These are phyloP conservation scores for Alloteropsis semialata DNA, from an alignment of 176 grass and related monocot species.

Conservation along the genomic window DNA sequence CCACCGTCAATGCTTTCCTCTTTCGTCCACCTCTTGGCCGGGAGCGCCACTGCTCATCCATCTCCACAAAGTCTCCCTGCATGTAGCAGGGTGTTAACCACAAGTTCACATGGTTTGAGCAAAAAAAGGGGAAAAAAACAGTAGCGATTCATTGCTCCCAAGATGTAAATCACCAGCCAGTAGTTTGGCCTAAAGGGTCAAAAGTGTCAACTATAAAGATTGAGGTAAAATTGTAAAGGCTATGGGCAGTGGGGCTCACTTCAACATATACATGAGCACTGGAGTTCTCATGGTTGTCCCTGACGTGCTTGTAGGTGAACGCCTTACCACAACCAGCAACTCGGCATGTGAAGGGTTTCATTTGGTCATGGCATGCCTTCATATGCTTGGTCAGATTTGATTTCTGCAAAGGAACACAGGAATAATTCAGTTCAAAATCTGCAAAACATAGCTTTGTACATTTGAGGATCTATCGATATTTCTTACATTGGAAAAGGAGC, in stretches of 20 bases:
- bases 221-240: not conserved
- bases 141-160: not conserved
- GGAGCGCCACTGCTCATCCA: conserved; percentile 21
- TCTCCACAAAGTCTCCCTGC: conserved; percentile 52
- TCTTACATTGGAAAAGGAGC: conserved; percentile 66
- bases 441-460: not conserved
- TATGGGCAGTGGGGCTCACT: conserved; percentile 10
- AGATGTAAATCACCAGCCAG: not conserved
- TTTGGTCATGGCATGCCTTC: conserved; percentile 45
- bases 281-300: conserved; percentile 57
- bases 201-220: not conserved
- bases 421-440: not conserved
- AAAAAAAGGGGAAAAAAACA: too few species aligned
- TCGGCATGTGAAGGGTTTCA: conserved; percentile 30
- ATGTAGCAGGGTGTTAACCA: not conserved
- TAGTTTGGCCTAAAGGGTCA: too few species aligned
- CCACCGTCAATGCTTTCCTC: conserved; percentile 32
- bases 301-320: conserved; percentile 62
- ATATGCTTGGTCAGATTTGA: conserved; percentile 62
- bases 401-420: conserved; percentile 35
- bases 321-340: conserved; percentile 27
- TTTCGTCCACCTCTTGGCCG: conserved; percentile 45
- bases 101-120: not conserved
- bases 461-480: not conserved
- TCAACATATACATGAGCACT: conserved; percentile 41